These are phyloP conservation scores for Anastatica hierochuntica DNA, from an alignment of 345 rosid genomes.

Conservation along the genomic window DNA sequence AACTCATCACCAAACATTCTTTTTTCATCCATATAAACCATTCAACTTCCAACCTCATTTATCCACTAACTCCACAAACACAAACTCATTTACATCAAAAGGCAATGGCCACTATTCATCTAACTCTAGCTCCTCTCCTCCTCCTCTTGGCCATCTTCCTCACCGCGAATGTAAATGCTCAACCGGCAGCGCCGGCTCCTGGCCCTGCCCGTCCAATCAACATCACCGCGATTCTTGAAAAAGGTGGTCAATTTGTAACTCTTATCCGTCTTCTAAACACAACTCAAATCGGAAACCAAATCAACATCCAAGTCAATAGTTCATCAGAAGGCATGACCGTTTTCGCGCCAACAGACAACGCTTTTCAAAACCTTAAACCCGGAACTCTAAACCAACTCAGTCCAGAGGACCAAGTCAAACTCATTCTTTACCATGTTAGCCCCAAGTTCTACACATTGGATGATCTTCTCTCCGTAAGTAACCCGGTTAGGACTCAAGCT, in stretches of 20 bases:
- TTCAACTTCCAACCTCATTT: conserved; percentile 14
- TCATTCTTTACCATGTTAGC: conserved; percentile 48
- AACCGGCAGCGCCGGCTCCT: conserved; percentile 39
- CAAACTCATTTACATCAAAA: conserved; percentile 1
- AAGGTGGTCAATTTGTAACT: conserved; percentile 50
- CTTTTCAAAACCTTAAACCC: conserved; percentile 54
- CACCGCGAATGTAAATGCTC: conserved; percentile 2
- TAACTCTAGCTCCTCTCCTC: conserved; percentile 25
- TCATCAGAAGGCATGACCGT: conserved; percentile 71
- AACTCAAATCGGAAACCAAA: conserved; percentile 48
- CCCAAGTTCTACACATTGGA: conserved; percentile 46
- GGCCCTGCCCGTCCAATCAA: conserved; percentile 50
- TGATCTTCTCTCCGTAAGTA: conserved; percentile 51
- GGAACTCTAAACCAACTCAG: conserved; percentile 43
- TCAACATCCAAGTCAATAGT: conserved; percentile 57
- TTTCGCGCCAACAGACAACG: conserved; percentile 81
- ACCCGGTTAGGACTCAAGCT: conserved; percentile 70
- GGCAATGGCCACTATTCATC: conserved; percentile 36
- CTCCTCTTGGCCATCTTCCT: conserved; percentile 29
- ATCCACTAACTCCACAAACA: neutral
- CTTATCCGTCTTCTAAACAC: conserved; percentile 44
- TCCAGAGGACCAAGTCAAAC: conserved; percentile 42
- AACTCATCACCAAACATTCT: neutral
- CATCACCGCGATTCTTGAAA: conserved; percentile 64
- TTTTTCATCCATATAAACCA: conserved; percentile 25